Conservation (phyloP, 768 basidiomycete genomes). For the Panaeolus papilionaceus region DNA sequence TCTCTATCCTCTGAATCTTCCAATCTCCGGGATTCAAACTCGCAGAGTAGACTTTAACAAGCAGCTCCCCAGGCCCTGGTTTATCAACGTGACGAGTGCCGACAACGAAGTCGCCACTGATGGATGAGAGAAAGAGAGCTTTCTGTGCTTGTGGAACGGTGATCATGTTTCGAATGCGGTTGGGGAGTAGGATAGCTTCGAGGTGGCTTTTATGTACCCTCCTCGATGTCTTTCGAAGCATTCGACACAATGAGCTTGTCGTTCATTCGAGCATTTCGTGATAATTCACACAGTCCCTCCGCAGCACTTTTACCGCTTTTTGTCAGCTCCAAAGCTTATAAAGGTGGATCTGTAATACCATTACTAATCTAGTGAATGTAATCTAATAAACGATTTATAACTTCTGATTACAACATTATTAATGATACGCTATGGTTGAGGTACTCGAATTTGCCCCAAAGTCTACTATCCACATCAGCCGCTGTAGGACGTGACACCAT, state of each 20-base stretch:
- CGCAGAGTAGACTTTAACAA: constrained; percentile 28
- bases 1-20: constrained; percentile 27
- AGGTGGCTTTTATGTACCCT: background rate
- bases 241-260: no score
- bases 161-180: background rate
- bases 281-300: background rate
- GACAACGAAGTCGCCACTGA: background rate
- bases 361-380: no score
- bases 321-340: no score
- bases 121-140: background rate
- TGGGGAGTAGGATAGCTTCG: background rate
- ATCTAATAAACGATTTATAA: no score
- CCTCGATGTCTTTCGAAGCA: no score
- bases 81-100: background rate
- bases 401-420: no score
- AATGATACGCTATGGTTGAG: no score
- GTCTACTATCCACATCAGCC: background rate
- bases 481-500: constrained; percentile 33
- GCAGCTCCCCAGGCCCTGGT: constrained; percentile 27
- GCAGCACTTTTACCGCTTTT: background rate
- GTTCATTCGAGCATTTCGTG: no score
- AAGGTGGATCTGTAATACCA: background rate
- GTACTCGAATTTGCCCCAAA: no score
- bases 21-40: constrained; percentile 32
- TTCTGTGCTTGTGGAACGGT: background rate